Evolutionary conservation across 78 protist species (phyloP).

Genomic region (Dictyostelium purpureum): DNA sequence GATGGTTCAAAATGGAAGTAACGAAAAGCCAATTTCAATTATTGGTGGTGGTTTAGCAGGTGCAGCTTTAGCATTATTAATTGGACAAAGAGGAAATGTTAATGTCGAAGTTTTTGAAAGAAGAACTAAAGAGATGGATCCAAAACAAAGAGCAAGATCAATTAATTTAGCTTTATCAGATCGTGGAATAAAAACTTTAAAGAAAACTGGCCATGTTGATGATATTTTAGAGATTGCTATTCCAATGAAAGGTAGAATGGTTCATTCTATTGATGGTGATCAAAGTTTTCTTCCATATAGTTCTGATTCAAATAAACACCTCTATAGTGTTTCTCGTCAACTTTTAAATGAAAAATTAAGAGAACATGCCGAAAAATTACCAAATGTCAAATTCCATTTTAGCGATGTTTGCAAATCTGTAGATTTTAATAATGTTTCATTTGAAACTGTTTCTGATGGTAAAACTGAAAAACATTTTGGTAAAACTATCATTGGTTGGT

Average conservation of each 20-base stretch:
- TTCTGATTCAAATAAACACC: constrained; percentile 24
- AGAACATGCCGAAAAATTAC: constrained; percentile 4
- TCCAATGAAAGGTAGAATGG: constrained; percentile 81
- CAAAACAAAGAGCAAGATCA: constrained; percentile 39
- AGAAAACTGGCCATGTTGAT: constrained; percentile 6
- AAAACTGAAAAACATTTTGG: background rate
- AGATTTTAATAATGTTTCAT: background rate
- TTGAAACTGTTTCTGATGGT: background rate
- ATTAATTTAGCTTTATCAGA: constrained; percentile 65
- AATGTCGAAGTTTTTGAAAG: constrained; percentile 39
- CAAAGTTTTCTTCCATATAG: constrained; percentile 60
- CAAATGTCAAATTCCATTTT: constrained; percentile 39
- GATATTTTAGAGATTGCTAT: constrained; percentile 46
- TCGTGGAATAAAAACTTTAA: constrained; percentile 66
- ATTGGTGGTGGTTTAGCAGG: constrained; percentile 66
- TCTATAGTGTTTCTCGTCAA: constrained; percentile 55
- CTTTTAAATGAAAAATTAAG: constrained; percentile 38
- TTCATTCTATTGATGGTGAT: constrained; percentile 12
- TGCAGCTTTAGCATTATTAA: constrained; percentile 27
- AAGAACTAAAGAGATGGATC: constrained; percentile 4
- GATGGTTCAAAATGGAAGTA: background rate
- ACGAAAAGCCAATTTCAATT: constrained; percentile 20
- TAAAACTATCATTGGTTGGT: constrained; percentile 50
- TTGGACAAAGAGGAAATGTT: constrained; percentile 22
- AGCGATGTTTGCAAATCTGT: background rate